Conservation (phyloP, 202 grass and related monocot species). For the Setaria italica region DNA sequence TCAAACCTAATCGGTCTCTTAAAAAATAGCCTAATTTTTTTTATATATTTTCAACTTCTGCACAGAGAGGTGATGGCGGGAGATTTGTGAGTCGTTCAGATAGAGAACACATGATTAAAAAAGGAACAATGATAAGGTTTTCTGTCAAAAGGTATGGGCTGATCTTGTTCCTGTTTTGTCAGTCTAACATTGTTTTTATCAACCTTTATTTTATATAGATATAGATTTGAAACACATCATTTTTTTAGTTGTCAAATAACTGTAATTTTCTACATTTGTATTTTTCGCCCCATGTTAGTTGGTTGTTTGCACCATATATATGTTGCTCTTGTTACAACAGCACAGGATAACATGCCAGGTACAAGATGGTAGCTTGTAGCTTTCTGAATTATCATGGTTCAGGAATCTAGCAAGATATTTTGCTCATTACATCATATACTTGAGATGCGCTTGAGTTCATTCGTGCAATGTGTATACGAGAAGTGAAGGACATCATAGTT, state of each 20-base stretch:
- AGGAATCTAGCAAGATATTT: conserved; percentile 2
- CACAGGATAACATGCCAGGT: conserved; percentile 17
- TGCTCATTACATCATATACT: conserved; percentile 10
- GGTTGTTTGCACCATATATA: conserved; percentile 5
- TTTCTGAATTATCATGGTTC: conserved; percentile 6
- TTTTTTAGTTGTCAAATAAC: conserved; percentile 11
- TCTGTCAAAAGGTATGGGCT: conserved; percentile 74
- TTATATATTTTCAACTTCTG: conserved; percentile 11
- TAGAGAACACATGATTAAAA: conserved; percentile 61
- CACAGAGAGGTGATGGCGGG: conserved; percentile 51
- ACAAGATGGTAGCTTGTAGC: neutral
- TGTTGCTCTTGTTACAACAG: conserved; percentile 12
- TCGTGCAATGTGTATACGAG: conserved; percentile 4
- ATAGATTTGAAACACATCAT: neutral
- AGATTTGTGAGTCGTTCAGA: conserved; percentile 63
- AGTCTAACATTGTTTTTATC: conserved; percentile 35
- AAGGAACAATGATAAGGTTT: conserved; percentile 81
- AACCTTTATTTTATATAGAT: neutral
- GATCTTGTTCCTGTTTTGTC: neutral
- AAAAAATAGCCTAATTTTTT: neutral
- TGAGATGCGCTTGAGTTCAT: neutral
- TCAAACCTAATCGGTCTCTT: conserved; percentile 12
- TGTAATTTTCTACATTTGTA: conserved; percentile 5
- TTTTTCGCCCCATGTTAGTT: neutral
- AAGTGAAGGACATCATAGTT: neutral